Percentiles rank a stretch among this genome's conserved stretches.
Conservation (phyloP, 2,329 filamentous ascomycete genomes). For the Pseudogymnoascus sp. region DNA sequence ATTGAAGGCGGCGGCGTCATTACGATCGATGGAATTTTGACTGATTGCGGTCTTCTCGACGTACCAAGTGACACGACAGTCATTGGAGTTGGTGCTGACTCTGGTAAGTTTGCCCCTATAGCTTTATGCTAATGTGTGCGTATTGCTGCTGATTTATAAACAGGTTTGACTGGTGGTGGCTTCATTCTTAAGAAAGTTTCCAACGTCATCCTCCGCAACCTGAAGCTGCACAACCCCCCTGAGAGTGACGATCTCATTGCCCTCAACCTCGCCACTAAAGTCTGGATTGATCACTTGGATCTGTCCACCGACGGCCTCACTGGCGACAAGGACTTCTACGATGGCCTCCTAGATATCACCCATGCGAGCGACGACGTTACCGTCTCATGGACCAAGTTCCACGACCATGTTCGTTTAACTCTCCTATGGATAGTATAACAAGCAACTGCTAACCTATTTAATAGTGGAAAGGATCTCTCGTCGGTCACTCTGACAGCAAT, state of each 20-base stretch:
- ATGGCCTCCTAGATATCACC: conserved; percentile 56
- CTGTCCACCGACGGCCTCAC: conserved; percentile 48
- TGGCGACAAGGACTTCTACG: conserved; percentile 62
- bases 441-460: neutral
- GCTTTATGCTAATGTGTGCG: neutral
- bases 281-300: conserved; percentile 64
- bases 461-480: conserved; percentile 48
- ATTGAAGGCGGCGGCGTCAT: conserved; percentile 39
- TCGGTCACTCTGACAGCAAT: conserved; percentile 56
- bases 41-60: conserved; percentile 16
- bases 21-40: conserved; percentile 34
- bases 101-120: conserved; percentile 11
- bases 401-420: conserved; percentile 39
- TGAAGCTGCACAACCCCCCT: conserved; percentile 42
- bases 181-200: conserved; percentile 37
- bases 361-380: conserved; percentile 57
- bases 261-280: conserved; percentile 44
- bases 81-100: conserved; percentile 38
- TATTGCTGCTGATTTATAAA: neutral
- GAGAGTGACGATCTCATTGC: conserved; percentile 43
- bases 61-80: conserved; percentile 38
- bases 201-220: conserved; percentile 52
- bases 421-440: neutral
- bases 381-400: conserved; percentile 42
- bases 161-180: conserved; percentile 37